Evolutionary conservation across 768 basidiomycete genomes (phyloP).

Genomic region (Collybiopsis confluens): DNA sequence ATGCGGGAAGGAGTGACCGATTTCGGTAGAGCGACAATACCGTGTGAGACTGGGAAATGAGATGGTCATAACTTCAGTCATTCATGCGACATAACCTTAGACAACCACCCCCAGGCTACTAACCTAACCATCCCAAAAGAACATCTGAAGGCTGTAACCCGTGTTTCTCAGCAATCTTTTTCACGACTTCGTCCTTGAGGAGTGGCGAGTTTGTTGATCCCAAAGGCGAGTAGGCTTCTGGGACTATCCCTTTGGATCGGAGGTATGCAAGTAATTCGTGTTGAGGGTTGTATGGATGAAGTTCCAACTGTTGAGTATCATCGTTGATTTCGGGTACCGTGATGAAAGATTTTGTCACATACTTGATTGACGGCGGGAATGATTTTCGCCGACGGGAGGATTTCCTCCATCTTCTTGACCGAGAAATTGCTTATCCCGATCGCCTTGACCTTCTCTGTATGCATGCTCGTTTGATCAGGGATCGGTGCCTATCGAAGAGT

Average conservation of each 20-base stretch:
- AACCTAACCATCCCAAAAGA: conserved; percentile 60
- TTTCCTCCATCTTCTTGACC: conserved; percentile 60
- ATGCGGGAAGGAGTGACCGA: conserved; percentile 73
- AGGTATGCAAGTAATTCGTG: conserved; percentile 62
- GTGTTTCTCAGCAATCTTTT: conserved; percentile 56
- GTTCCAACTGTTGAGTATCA: conserved; percentile 47
- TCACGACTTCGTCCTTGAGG: conserved; percentile 55
- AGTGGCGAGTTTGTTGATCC: conserved; percentile 67
- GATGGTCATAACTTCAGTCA: no score
- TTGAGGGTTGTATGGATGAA: conserved; percentile 74
- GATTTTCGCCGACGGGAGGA: conserved; percentile 63
- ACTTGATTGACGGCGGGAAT: conserved; percentile 74
- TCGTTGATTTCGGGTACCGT: background rate
- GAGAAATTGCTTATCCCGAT: conserved; percentile 82
- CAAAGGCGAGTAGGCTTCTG: conserved; percentile 80
- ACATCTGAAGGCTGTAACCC: conserved; percentile 51
- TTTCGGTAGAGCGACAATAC: conserved; percentile 67
- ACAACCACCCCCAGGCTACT: conserved; percentile 18
- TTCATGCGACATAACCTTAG: no score
- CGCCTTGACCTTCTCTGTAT: conserved; percentile 54
- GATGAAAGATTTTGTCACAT: conserved; percentile 12
- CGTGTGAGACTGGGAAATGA: conserved; percentile 48
- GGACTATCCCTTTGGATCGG: conserved; percentile 59
- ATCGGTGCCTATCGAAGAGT: no score
- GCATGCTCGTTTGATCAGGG: background rate